Base-by-base conservation (phyloP, 192 early-diverging fungal species). In the Gonapodya sp. region DNA sequence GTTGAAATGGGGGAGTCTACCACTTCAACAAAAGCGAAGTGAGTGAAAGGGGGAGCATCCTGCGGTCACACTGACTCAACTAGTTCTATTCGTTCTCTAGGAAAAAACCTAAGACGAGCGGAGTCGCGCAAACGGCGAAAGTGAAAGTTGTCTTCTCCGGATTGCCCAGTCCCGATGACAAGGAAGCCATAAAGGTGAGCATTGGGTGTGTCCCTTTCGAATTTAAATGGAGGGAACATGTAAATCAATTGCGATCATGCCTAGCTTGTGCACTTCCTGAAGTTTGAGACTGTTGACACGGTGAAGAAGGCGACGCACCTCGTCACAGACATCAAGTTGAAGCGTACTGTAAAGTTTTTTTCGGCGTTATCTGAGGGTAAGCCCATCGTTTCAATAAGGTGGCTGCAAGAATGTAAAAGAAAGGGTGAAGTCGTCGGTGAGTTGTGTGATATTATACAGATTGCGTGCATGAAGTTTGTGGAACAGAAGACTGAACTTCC, bases 321-420 rank as follows among this genome's bases (percentile, higher is more conserved):
- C 18, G 75, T 77, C 18, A 77, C 75, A 2, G 75, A 77, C 18
- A 77, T 8, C 75, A 77, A 77, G 31, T 14, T 77, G 8, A 77
- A 77, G 75, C 75, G 75, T 2, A 77, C 75, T 14, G 75, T 77
- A 16, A 77, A 77, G 31, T 77, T 77, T 33, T 34, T 77, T 2
- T 2, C 30, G 30, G 75, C 75, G 75, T 34, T 77, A 18, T 18
- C 75, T 18, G 34, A 18, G 31, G 75, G 75, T 33, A 77, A 77
- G 75, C 75, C 18, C 30, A 77, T 77, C 2, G 75, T 77, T 14
- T 32, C 30, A 8, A 2, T 34, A 8, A 32, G 30, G 8, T 77
- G 75, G 75, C 75, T 77, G 18, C 18, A 77, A 2, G 75, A 18
- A 34, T 77, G 75, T 33, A 77, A 77, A 33, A 18, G 75, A 14